Evolutionary conservation across 108 stramenopile genomes (phyloP).

Genomic region (Cyclotella kingstonii): DNA sequence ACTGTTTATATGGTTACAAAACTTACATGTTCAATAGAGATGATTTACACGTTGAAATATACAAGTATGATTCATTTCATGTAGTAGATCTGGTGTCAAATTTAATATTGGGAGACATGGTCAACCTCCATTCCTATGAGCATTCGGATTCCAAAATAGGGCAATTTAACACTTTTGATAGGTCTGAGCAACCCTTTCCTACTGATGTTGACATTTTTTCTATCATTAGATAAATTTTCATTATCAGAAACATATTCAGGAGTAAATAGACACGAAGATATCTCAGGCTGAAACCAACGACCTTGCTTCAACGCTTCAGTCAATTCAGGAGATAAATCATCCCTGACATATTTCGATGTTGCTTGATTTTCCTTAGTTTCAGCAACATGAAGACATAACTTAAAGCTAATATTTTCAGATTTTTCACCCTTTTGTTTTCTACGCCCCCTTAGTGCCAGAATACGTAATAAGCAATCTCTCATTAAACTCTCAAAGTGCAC

Average conservation of each 20-base stretch:
- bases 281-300: constrained; percentile 26
- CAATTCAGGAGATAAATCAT: constrained; percentile 29
- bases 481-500: constrained; percentile 34
- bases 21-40: too few species aligned
- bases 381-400: constrained; percentile 29
- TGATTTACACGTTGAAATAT: too few species aligned
- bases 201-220: background rate
- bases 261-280: constrained; percentile 32
- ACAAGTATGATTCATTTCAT: too few species aligned
- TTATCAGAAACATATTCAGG: background rate
- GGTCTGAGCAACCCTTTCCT: constrained; percentile 30
- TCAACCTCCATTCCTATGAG: constrained; percentile 34
- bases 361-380: background rate
- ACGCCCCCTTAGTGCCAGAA: constrained; percentile 23
- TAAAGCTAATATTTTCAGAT: constrained; percentile 43
- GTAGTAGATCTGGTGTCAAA: too few species aligned
- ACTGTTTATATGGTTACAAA: too few species aligned
- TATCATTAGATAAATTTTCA: background rate
- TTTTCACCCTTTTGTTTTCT: constrained; percentile 25
- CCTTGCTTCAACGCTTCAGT: constrained; percentile 29
- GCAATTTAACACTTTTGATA: constrained; percentile 26
- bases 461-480: constrained; percentile 32
- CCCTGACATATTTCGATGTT: background rate
- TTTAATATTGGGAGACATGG: too few species aligned
- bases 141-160: constrained; percentile 39